Percentiles rank a stretch among this genome's conserved stretches.
phyloP scores from a whole-genome alignment of 805 yeast genomes.

The Lipomyces anomalus region DNA sequence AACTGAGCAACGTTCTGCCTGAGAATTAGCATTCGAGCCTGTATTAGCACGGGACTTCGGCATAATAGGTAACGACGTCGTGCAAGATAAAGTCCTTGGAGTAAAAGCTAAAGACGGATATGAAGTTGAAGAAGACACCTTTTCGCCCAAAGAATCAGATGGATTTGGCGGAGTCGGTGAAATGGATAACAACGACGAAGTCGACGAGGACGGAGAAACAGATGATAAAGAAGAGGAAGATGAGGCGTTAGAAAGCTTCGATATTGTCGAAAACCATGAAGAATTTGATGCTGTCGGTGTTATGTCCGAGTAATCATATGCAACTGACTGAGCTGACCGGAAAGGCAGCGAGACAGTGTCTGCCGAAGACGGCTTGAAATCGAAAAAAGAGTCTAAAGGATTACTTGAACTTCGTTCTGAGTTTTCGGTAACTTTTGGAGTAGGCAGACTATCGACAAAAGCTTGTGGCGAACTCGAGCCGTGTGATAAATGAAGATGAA shows the following conservation, averaged over 20 bases:
- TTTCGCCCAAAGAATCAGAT: background rate
- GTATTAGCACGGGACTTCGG: background rate
- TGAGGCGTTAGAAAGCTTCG: conserved; percentile 1
- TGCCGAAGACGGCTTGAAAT: background rate
- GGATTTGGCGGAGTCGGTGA: background rate
- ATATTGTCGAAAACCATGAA: conserved; percentile 2
- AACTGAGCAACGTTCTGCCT: background rate
- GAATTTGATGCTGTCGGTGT: background rate
- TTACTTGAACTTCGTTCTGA: too few species aligned
- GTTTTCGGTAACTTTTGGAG: too few species aligned
- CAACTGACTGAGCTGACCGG: background rate
- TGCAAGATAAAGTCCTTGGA: background rate
- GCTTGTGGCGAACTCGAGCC: too few species aligned
- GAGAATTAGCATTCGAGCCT: background rate
- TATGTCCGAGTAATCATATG: background rate
- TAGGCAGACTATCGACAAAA: too few species aligned
- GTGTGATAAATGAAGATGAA: too few species aligned
- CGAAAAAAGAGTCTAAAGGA: background rate
- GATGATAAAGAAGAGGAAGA: conserved; percentile 1
- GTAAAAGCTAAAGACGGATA: background rate
- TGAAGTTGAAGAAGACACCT: conserved; percentile 1
- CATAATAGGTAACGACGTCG: background rate
- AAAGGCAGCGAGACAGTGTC: background rate
- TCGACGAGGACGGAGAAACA: conserved; percentile 2
- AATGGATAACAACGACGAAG: background rate